A percentile compares a stretch with the other conserved stretches of the same genome.
Conservation (phyloP, 306 rosid species). For the Vicia villosa region DNA sequence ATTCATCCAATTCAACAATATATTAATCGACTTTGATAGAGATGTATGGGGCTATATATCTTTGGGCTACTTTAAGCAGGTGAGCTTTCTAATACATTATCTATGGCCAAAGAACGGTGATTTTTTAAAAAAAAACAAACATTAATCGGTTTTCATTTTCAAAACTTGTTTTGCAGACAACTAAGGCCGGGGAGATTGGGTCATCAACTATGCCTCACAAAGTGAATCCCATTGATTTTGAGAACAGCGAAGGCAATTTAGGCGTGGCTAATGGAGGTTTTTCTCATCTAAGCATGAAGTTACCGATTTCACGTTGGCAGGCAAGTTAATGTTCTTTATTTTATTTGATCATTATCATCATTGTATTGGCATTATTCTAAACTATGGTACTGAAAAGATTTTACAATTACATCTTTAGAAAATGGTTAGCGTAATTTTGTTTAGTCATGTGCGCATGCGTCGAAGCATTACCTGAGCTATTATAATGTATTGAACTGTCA, state of each 20-base stretch:
- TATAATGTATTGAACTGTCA: slow-evolving; percentile 8
- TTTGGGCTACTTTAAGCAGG: slow-evolving; percentile 91
- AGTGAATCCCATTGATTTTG: slow-evolving; percentile 97
- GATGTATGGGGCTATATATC: slow-evolving; percentile 92
- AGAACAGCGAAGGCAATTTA: slow-evolving; percentile 92
- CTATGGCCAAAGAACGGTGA: neutral
- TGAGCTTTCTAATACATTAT: slow-evolving; percentile 33
- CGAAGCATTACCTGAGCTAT: neutral
- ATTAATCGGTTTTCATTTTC: slow-evolving; percentile 11
- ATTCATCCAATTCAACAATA: slow-evolving; percentile 68
- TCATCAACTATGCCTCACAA: slow-evolving; percentile 97
- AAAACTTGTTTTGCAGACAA: slow-evolving; percentile 37
- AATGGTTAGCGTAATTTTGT: neutral
- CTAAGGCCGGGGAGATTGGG: slow-evolving; percentile 83
- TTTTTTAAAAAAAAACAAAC: neutral
- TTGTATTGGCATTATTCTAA: slow-evolving; percentile 17
- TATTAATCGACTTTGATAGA: slow-evolving; percentile 78
- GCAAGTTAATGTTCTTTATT: slow-evolving; percentile 39
- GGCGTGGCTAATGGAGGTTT: slow-evolving; percentile 77
- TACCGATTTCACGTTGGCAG: slow-evolving; percentile 93
- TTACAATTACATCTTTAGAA: slow-evolving; percentile 8
- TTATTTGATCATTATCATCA: slow-evolving; percentile 5
- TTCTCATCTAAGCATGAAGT: slow-evolving; percentile 77
- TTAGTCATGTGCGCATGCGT: neutral
- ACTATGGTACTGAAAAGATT: slow-evolving; percentile 14